Percentiles rank a stretch among this genome's conserved stretches.
Conservation (phyloP, 176 grass and related monocot genomes). For the Sorghum bicolor region DNA sequence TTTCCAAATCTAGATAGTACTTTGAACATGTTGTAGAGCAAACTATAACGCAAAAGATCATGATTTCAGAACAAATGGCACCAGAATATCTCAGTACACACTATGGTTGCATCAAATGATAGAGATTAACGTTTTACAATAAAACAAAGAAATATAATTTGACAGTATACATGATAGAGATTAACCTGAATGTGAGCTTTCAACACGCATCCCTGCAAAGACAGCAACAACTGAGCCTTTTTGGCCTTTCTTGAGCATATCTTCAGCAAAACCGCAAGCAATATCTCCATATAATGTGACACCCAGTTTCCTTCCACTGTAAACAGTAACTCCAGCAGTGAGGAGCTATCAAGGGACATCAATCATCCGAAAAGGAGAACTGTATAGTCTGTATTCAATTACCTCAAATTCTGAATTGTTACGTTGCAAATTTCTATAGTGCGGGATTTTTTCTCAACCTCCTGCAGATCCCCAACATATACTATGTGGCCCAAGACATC, state of each 20-base stretch:
- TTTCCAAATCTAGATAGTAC: constrained; percentile 33
- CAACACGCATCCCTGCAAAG: constrained; percentile 23
- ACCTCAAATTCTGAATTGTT: constrained; percentile 24
- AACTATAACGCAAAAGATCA: constrained; percentile 4
- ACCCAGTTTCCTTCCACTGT: neutral
- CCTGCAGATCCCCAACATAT: neutral
- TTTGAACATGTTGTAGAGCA: constrained; percentile 14
- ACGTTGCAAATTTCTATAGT: constrained; percentile 9
- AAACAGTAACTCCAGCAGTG: constrained; percentile 8
- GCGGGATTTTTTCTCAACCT: neutral
- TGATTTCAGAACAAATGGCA: neutral
- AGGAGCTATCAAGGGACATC: neutral
- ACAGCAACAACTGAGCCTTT: constrained; percentile 7
- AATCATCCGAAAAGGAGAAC: neutral
- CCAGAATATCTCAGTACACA: neutral
- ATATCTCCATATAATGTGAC: constrained; percentile 29
- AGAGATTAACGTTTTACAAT: neutral
- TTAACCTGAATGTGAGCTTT: constrained; percentile 11
- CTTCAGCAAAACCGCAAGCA: constrained; percentile 2
- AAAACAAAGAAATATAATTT: neutral
- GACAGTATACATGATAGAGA: neutral
- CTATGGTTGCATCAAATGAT: neutral
- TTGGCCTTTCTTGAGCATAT: constrained; percentile 8
- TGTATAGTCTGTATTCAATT: constrained; percentile 17
- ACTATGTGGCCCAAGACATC: constrained; percentile 24